Evolutionary conservation across 352 stramenopile genomes (phyloP), one percentile per base, ranked within the genome.

Genomic region (Halophytophthora batemanensis): DNA sequence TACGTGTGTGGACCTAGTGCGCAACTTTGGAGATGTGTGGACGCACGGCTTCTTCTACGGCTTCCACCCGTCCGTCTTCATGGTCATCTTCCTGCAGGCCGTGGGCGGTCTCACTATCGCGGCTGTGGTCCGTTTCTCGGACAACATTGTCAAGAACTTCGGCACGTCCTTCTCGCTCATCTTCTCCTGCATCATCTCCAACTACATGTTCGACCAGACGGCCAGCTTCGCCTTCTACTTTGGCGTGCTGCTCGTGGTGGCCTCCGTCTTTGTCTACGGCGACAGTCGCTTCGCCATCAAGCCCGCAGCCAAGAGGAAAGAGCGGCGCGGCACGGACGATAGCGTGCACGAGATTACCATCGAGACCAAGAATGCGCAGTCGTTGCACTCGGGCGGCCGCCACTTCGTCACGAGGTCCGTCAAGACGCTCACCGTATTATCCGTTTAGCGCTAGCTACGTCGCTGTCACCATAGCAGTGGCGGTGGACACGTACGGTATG

Each of bases 91-190:
- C 29, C 59, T 95, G 15, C 85, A 95, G 57, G 85, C 82, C 12
- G 78, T 90, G 14, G 85, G 85, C 42, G 85, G 85, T 0, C 78
- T 95, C 53, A 93, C 82, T 5, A 87, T 93, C 57, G 85, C 85
- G 6, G 82, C 81, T 0, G 85, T 95, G 52, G 82, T 95, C 64
- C 77, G 82, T 17, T 95, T 86, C 70, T 93, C 85, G 52, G 85
- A 95, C 79, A 95, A 95, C 57, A 82, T 95, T 42, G 77, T 95
- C 61, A 95, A 95, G 73, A 95, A 93, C 62, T 95, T 95, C 50
- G 85, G 80, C 66, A 93, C 85, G 22, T 89, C 80, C 15, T 90
- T 95, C 66, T 93, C 85, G 48, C 71, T 95, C 49, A 78, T 95
- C 56, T 77, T 95, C 29, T 92, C 80, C 54, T 92, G 82, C 71